A percentile compares a stretch with the other conserved stretches of the same genome.
These are phyloP conservation scores for Phytopythium ostracodes DNA, from an alignment of 352 stramenopile species.

Conservation along the genomic window DNA sequence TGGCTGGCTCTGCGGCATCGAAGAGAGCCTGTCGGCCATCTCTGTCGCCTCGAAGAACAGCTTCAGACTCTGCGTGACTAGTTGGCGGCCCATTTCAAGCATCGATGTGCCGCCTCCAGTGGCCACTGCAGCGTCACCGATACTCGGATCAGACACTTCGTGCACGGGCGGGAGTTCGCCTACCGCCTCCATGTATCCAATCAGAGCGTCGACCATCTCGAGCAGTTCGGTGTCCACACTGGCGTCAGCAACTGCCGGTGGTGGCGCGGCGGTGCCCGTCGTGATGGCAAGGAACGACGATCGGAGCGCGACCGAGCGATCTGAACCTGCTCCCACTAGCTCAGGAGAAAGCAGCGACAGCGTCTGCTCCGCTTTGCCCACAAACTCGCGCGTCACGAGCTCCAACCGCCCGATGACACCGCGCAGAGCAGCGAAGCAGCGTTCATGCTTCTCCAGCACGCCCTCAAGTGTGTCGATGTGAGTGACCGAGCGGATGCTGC, in stretches of 20 bases:
- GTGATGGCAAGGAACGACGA: constrained; percentile 12
- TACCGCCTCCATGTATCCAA: constrained; percentile 23
- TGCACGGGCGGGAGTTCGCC: background rate
- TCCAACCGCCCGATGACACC: constrained; percentile 27
- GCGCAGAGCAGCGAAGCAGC: constrained; percentile 29
- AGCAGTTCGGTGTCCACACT: background rate
- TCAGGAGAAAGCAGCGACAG: background rate
- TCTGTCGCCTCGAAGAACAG: constrained; percentile 68
- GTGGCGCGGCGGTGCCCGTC: background rate
- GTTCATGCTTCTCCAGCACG: constrained; percentile 47
- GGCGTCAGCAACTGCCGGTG: background rate
- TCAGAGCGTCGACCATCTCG: constrained; percentile 16
- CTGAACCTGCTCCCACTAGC: background rate
- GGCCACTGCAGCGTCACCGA: background rate
- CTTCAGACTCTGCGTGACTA: constrained; percentile 45
- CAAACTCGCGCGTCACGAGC: constrained; percentile 26
- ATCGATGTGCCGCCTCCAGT: constrained; percentile 10
- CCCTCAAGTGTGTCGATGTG: constrained; percentile 42
- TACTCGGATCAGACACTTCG: background rate
- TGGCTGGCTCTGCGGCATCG: constrained; percentile 7
- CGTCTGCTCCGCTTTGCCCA: constrained; percentile 13
- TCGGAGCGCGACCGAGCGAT: background rate
- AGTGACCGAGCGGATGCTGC: constrained; percentile 58
- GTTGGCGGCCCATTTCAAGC: constrained; percentile 22
- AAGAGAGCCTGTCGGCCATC: constrained; percentile 55